These are phyloP conservation scores for Massarina eburnea DNA, from an alignment of 2,329 filamentous ascomycete species.

Conservation along the genomic window DNA sequence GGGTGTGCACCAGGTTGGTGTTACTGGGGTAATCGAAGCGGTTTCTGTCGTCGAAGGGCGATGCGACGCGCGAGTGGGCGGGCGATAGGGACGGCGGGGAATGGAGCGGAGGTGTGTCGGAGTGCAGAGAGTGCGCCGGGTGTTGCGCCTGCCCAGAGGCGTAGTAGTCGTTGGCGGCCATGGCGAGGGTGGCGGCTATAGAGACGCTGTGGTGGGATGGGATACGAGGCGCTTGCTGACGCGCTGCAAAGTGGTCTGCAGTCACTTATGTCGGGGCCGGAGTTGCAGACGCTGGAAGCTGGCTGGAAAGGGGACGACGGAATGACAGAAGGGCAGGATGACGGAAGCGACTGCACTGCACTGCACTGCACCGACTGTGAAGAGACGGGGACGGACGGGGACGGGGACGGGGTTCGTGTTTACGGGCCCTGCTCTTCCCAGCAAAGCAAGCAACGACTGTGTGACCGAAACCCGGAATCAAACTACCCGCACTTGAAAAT, in stretches of 20 bases:
- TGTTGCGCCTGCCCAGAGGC: conserved; percentile 29
- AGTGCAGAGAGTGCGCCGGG: conserved; percentile 39
- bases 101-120: conserved; percentile 42
- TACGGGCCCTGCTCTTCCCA: too few relatives aligned
- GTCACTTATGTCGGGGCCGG: background rate
- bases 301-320: background rate
- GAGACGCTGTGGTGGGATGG: background rate
- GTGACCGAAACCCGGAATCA: too few relatives aligned
- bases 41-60: conserved; percentile 36
- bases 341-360: background rate
- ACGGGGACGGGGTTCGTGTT: too few relatives aligned
- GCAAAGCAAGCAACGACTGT: too few relatives aligned
- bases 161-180: conserved; percentile 65
- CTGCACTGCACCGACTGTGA: background rate
- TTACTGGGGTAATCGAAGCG: conserved; percentile 54
- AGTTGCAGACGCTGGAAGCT: background rate
- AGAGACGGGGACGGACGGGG: too few relatives aligned
- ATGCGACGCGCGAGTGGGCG: conserved; percentile 32
- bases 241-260: background rate
- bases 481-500: too few relatives aligned
- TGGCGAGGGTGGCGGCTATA: conserved; percentile 15
- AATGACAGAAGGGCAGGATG: too few relatives aligned
- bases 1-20: conserved; percentile 21
- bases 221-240: background rate
- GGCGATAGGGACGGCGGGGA: conserved; percentile 21